Evolutionary conservation across 225 moss, liverwort and hornwort genomes (phyloP), one percentile per base, ranked within the genome.

Genomic region (Asterella californica): DNA sequence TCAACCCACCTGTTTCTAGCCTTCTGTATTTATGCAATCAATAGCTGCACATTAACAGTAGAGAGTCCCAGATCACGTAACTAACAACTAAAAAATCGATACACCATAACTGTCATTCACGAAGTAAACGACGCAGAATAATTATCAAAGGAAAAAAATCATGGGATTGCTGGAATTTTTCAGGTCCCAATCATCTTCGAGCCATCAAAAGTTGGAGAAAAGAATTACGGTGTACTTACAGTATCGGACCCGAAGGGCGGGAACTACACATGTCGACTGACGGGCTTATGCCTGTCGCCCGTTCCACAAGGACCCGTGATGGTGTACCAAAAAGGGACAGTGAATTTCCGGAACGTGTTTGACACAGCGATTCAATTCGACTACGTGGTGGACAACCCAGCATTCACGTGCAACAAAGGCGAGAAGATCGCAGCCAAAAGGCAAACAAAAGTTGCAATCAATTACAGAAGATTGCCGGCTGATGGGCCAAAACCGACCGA

Each of bases 271-370:
- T 85, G 87, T 62, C 75, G 81, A 79, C 77, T 87, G 66, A 27
- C 84, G 36, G 91, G 90, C 65, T 86, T 80, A 9, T 88, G 88
- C 37, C 72, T 81, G 21, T 37, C 83, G 21, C 88, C 83, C 34
- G 84, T 89, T 72, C 96, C 96, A 15, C 96, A 96, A 84, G 96
- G 96, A 2, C 96, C 96, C 2, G 89, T 96, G 0, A 63, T 94
- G 53, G 84, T 94, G 0, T 32, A 82, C 0, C 84, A 82, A 33
- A 87, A 87, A 33, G 91, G 92, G 9, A 83, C 2, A 0, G 70
- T 92, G 1, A 96, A 87, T 47, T 96, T 96, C 71, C 85, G 88
- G 10, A 96, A 96, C 38, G 88, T 96, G 9, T 96, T 94, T 48
- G 84, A 88, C 46, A 81, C 82, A n/a, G 14, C 7, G 0, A 84